phyloP scores from a whole-genome alignment of 352 stramenopile species.

The Thraustotheca clavata region DNA sequence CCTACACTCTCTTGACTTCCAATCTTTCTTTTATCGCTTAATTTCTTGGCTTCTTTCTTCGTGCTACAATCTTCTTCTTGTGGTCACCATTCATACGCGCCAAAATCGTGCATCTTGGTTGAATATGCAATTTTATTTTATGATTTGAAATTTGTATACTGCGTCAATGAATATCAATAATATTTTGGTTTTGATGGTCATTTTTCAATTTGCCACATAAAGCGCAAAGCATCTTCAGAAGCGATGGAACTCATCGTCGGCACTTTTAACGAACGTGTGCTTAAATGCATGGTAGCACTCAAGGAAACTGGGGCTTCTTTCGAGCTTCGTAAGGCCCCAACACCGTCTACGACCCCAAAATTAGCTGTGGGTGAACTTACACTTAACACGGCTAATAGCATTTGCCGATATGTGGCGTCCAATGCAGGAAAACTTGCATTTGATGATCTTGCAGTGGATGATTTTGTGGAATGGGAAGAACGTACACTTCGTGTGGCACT shows the following conservation, averaged over 20 bases:
- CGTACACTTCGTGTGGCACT: conserved; percentile 42
- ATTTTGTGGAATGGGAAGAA: conserved; percentile 78
- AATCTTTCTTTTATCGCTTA: no score
- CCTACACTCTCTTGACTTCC: no score
- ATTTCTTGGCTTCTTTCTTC: no score
- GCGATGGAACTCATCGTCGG: conserved; percentile 1
- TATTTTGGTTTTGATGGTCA: no score
- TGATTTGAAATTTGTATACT: no score
- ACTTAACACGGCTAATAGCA: conserved; percentile 73
- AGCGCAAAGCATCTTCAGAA: neutral
- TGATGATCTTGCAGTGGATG: conserved; percentile 70
- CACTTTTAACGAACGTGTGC: conserved; percentile 48
- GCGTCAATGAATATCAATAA: no score
- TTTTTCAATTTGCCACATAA: conserved; percentile 6
- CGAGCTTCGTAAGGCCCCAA: conserved; percentile 34
- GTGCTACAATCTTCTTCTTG: no score
- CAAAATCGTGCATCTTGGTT: no score
- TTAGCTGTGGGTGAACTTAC: conserved; percentile 44
- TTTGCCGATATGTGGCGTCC: conserved; percentile 58
- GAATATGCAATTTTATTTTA: no score
- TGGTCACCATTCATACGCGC: no score
- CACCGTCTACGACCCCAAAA: conserved; percentile 31
- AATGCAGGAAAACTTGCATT: conserved; percentile 35
- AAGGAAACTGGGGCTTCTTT: conserved; percentile 40
- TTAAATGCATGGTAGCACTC: conserved; percentile 75